Conservation (phyloP, 352 stramenopile genomes). For the Globisporangium okanoganense region DNA sequence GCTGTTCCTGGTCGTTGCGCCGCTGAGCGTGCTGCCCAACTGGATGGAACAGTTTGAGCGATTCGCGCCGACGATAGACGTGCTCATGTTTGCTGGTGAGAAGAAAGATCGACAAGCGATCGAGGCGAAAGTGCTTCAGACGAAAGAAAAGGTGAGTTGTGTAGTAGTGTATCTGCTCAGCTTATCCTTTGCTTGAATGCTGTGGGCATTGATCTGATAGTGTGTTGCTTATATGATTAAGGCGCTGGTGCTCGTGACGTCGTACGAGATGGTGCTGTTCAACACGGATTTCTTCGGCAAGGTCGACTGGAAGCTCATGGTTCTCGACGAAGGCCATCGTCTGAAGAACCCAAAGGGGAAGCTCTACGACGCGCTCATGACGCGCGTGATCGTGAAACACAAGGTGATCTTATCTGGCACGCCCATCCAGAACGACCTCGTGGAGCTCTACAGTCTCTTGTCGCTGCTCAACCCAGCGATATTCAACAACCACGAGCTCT, state of each 20-base stretch:
- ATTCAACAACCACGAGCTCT: conserved; percentile 61
- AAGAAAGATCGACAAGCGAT: conserved; percentile 37
- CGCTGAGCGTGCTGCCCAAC: conserved; percentile 78
- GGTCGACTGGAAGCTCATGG: conserved; percentile 45
- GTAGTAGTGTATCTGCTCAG: no score
- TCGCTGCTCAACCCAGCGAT: conserved; percentile 82
- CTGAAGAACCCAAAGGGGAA: conserved; percentile 84
- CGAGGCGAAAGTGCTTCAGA: conserved; percentile 6
- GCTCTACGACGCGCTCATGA: conserved; percentile 46
- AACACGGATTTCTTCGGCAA: conserved; percentile 54
- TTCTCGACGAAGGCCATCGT: conserved; percentile 87
- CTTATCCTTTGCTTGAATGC: no score
- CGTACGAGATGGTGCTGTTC: conserved; percentile 67
- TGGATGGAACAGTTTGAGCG: conserved; percentile 80
- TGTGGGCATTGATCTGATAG: no score
- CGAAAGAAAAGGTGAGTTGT: conserved; percentile 10
- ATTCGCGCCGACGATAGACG: conserved; percentile 56
- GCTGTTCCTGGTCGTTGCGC: conserved; percentile 58
- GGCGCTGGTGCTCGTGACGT: conserved; percentile 62
- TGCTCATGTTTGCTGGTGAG: conserved; percentile 51
- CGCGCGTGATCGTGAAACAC: conserved; percentile 27
- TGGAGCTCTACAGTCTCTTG: conserved; percentile 80
- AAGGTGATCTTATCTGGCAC: conserved; percentile 81
- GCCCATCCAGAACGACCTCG: conserved; percentile 84
- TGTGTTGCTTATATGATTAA: conserved; percentile 5